Evolutionary conservation across 73 alveolate species (phyloP), one percentile per base, ranked within the genome.

Genomic region (Blepharisma stoltei): DNA sequence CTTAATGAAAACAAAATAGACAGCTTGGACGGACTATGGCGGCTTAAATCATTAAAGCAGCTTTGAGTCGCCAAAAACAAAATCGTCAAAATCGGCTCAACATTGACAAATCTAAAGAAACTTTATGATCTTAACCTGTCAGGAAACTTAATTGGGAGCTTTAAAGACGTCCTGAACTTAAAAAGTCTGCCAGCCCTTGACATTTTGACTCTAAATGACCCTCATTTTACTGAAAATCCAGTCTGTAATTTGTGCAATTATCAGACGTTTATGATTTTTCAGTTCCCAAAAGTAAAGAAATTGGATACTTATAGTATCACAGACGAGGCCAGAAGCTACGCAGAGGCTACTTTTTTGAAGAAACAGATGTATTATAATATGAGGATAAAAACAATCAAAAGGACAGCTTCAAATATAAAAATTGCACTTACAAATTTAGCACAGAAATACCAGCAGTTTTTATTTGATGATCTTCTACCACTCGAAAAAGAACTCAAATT

Each of bases 291-390:
- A 5, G 54, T 76, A 11, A 44, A 52, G 55, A 52, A 20, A 6
- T 55, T 90, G 6, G 97, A 90, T 82, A 84, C 94, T 67, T 80
- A 80, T 7, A 27, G 55, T 11, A 88, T 90, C 7, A 83, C 93
- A 21, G 93, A 87, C 65, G 97, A 87, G 53, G 82, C 91, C n/a
- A 81, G 82, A 67, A 71, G 84, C 14, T 85, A 78, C 67, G 94
- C 97, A 6, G 97, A 92, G 54, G 91, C 89, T n/a, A 89, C 97
- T 6, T 92, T 87, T 66, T 75, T 89, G 92, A 92, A 92, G 87
- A 92, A 92, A 71, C 54, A 88, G 65, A 82, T 92, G 94, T 92
- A 89, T 84, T 92, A 92, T 76, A 89, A 89, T 67, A 92, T 92
- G 97, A 70, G 95, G 48, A 89, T 92, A 8, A 92, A 92, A 70